Conservation (phyloP, 2,329 filamentous ascomycete species). For the Aspergillus luchuensis region DNA sequence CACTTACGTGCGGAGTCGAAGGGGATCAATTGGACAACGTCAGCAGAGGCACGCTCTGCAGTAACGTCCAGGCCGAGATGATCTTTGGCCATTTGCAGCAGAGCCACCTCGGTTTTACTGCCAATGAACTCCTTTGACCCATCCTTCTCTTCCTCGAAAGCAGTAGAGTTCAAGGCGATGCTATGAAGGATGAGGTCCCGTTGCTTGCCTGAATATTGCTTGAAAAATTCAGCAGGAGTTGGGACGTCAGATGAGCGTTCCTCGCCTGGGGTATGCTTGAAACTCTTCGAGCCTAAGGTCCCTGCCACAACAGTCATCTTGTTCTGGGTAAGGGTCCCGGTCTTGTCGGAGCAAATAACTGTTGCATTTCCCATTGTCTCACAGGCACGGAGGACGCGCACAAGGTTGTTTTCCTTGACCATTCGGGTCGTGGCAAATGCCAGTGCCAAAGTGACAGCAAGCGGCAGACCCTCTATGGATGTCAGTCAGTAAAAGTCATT, state of each 20-base stretch:
- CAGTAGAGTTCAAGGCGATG: slow-evolving; percentile 62
- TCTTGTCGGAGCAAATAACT: slow-evolving; percentile 80
- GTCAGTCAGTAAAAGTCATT: slow-evolving; percentile 40
- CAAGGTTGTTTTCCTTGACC: slow-evolving; percentile 75
- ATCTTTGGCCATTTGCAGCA: slow-evolving; percentile 69
- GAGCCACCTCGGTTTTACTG: slow-evolving; percentile 75
- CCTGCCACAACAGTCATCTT: slow-evolving; percentile 77
- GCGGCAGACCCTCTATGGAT: slow-evolving; percentile 65
- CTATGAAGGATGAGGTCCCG: slow-evolving; percentile 45
- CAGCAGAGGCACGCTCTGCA: slow-evolving; percentile 63
- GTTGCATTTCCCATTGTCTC: slow-evolving; percentile 82
- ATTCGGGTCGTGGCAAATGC: slow-evolving; percentile 77
- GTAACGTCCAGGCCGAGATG: slow-evolving; percentile 68
- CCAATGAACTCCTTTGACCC: slow-evolving; percentile 69
- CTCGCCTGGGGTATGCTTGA: slow-evolving; percentile 47
- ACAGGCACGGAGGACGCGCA: slow-evolving; percentile 74
- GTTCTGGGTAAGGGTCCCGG: slow-evolving; percentile 73
- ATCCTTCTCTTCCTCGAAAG: slow-evolving; percentile 73
- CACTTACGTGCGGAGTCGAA: slow-evolving; percentile 77
- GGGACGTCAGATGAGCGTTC: slow-evolving; percentile 19
- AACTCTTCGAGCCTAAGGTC: slow-evolving; percentile 63
- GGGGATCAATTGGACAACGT: slow-evolving; percentile 68
- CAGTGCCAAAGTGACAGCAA: slow-evolving; percentile 75
- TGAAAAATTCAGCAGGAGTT: slow-evolving; percentile 32
- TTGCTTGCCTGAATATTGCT: slow-evolving; percentile 33